Conservation (phyloP, 176 grass and related monocot genomes). For the Elaeis guineensis region DNA sequence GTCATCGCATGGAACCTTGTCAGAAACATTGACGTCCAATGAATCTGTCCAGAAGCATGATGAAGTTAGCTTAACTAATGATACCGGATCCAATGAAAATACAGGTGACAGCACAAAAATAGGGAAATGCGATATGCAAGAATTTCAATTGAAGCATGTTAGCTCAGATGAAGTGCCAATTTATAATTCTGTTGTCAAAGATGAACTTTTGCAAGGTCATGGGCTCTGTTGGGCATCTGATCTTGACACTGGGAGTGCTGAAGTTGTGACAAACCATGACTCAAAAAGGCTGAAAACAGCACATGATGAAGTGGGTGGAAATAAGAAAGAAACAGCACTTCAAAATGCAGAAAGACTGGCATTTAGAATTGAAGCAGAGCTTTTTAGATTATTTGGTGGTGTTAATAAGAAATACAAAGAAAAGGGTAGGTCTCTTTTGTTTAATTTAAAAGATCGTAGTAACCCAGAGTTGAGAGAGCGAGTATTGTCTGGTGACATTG, state of each 20-base stretch:
- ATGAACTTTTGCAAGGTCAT: constrained; percentile 93
- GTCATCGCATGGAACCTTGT: too few relatives aligned
- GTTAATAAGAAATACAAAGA: constrained; percentile 91
- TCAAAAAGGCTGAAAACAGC: constrained; percentile 25
- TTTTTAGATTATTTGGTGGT: constrained; percentile 63
- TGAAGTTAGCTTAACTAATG: constrained; percentile 16
- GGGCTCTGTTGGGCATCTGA: constrained; percentile 89
- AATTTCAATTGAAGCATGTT: constrained; percentile 20
- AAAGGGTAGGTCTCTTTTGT: constrained; percentile 69
- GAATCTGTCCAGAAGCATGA: constrained; percentile 16
- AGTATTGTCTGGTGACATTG: constrained; percentile 66
- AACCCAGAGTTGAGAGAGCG: constrained; percentile 52
- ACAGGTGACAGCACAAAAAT: background rate
- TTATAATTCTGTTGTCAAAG: constrained; percentile 43
- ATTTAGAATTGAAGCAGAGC: constrained; percentile 58
- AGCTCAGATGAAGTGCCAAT: constrained; percentile 30
- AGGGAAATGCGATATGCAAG: constrained; percentile 16
- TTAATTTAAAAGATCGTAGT: constrained; percentile 70
- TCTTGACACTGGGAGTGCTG: constrained; percentile 23
- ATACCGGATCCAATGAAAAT: constrained; percentile 17
- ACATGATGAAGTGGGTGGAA: constrained; percentile 11
- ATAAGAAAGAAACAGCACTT: constrained; percentile 11
- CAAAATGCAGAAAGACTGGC: constrained; percentile 37
- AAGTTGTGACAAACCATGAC: constrained; percentile 6
- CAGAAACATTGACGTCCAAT: constrained; percentile 8